Evolutionary conservation across 352 stramenopile genomes (phyloP).

Genomic region (Phytophthora cajani): DNA sequence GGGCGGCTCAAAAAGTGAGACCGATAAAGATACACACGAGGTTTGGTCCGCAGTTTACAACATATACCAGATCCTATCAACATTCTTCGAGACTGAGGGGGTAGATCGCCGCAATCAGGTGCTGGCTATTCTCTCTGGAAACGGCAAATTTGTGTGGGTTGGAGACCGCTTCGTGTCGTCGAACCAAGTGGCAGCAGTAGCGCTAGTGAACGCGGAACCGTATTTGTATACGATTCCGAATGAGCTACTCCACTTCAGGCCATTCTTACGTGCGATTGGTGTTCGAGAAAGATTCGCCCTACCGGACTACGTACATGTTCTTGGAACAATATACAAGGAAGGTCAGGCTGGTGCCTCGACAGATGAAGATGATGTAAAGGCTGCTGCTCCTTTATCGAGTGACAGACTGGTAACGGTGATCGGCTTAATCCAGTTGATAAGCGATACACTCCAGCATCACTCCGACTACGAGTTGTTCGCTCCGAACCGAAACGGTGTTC

Average conservation of each 20-base stretch:
- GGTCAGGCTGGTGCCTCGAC: constrained; percentile 19
- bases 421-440: constrained; percentile 72
- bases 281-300: constrained; percentile 66
- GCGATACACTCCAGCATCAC: constrained; percentile 61
- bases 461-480: constrained; percentile 65
- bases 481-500: constrained; percentile 51
- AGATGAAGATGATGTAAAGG: constrained; percentile 10
- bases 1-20: background rate
- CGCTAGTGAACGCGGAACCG: constrained; percentile 63
- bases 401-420: constrained; percentile 65
- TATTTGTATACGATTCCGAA: constrained; percentile 70
- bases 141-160: constrained; percentile 69
- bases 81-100: constrained; percentile 62
- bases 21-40: constrained; percentile 39
- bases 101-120: constrained; percentile 32
- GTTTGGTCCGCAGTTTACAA: constrained; percentile 65
- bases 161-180: constrained; percentile 60
- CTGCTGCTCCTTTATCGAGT: constrained; percentile 34
- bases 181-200: constrained; percentile 57
- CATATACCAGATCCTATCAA: constrained; percentile 63
- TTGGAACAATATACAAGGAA: constrained; percentile 62
- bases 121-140: constrained; percentile 43
- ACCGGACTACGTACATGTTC: constrained; percentile 64
- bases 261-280: constrained; percentile 67
- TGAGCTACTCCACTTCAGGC: constrained; percentile 70